A percentile compares a stretch with the other conserved stretches of the same genome.
phyloP scores from a whole-genome alignment of 305 asterid genomes.

The Fraxinus nigra region DNA sequence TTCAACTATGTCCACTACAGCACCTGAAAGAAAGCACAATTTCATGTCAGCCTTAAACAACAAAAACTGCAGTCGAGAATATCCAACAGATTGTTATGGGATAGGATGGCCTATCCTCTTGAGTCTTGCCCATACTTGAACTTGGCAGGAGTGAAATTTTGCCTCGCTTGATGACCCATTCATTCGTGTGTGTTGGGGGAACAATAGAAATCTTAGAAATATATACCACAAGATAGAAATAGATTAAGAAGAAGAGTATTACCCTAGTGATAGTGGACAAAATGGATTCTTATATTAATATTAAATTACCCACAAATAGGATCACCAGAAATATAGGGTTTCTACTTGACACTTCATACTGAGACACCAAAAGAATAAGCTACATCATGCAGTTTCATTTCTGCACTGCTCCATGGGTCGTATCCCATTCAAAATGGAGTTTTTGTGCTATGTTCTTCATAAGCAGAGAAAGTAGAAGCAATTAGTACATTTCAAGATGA shows the following conservation, averaged over 20 bases:
- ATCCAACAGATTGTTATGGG: background rate
- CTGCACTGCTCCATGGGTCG: background rate
- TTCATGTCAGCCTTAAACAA: background rate
- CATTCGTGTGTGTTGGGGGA: background rate
- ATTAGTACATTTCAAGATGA: background rate
- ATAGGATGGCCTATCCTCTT: background rate
- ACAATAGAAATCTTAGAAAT: background rate
- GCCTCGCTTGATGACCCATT: background rate
- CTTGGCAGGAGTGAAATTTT: background rate
- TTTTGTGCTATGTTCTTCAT: background rate
- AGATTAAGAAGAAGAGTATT: background rate
- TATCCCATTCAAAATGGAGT: background rate
- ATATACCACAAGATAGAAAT: background rate
- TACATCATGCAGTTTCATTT: background rate
- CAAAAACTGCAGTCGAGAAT: background rate
- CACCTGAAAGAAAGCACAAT: constrained; percentile 49
- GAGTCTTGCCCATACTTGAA: background rate
- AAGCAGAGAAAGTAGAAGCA: background rate
- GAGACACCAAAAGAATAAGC: background rate
- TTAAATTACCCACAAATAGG: background rate
- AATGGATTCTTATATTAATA: background rate
- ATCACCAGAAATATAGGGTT: background rate
- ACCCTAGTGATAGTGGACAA: background rate
- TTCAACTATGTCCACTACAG: constrained; percentile 69
- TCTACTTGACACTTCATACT: background rate